Evolutionary conservation across 495 filamentous ascomycete genomes (phyloP).

Genomic region (Penicillium diatomitis): DNA sequence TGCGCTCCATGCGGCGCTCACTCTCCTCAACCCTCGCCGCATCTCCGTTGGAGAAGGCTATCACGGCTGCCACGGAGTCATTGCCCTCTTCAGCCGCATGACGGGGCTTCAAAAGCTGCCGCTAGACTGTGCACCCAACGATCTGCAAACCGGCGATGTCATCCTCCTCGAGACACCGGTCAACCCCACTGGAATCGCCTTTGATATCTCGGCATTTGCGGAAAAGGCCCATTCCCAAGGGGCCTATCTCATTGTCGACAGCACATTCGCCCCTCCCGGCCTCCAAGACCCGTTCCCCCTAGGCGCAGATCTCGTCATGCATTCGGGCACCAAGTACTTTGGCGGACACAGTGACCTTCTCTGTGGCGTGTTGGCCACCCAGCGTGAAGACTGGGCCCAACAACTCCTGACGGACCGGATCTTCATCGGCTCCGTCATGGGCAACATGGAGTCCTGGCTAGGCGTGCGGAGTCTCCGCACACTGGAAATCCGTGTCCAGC

Average conservation of each 20-base stretch:
- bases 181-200: constrained; percentile 79
- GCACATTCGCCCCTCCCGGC: constrained; percentile 86
- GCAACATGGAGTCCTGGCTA: constrained; percentile 85
- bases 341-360: constrained; percentile 91
- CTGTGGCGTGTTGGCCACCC: constrained; percentile 68
- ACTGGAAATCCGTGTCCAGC: constrained; percentile 67
- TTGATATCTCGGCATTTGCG: constrained; percentile 59
- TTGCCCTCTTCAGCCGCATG: constrained; percentile 59
- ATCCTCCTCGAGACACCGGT: constrained; percentile 88
- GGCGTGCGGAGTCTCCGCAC: constrained; percentile 80
- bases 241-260: constrained; percentile 73
- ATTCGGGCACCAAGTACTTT: constrained; percentile 89
- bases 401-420: constrained; percentile 56
- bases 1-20: constrained; percentile 75
- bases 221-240: constrained; percentile 61
- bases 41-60: constrained; percentile 78
- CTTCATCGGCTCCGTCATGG: constrained; percentile 78
- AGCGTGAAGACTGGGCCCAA: constrained; percentile 45
- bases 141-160: constrained; percentile 64
- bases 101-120: constrained; percentile 57
- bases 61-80: constrained; percentile 85
- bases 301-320: constrained; percentile 81
- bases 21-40: constrained; percentile 65
- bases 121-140: constrained; percentile 47
- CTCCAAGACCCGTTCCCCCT: constrained; percentile 75